A percentile compares a stretch with the other conserved stretches of the same genome.
phyloP scores from a whole-genome alignment of 2,329 filamentous ascomycete species.

The Stemphylium vesicarium region DNA sequence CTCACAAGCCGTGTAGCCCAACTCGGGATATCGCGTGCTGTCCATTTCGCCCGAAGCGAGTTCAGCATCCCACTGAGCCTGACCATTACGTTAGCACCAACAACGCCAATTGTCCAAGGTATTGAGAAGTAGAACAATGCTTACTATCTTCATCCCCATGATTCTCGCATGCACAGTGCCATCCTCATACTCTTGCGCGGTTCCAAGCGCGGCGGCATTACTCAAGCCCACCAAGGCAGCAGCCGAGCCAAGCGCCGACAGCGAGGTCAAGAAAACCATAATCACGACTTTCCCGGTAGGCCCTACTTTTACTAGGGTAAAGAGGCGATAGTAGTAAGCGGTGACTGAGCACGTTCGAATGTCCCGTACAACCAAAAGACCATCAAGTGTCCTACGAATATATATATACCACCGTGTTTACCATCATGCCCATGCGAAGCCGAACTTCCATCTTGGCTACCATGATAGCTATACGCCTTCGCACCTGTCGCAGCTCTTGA shows the following conservation, averaged over 20 bases:
- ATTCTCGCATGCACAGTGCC: conserved; percentile 44
- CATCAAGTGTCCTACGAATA: not conserved
- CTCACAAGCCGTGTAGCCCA: conserved; percentile 40
- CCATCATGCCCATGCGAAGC: not conserved
- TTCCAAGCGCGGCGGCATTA: conserved; percentile 29
- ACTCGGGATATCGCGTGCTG: conserved; percentile 35
- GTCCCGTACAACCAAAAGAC: not conserved
- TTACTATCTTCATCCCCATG: conserved; percentile 42
- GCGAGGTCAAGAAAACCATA: conserved; percentile 22
- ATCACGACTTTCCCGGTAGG: not conserved
- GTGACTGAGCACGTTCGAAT: no score
- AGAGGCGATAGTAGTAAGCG: not conserved
- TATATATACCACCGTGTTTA: conserved; percentile 1
- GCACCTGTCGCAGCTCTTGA: not conserved
- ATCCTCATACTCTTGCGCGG: conserved; percentile 43
- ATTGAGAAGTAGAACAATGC: not conserved
- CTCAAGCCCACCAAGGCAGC: conserved; percentile 26
- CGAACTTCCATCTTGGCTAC: not conserved
- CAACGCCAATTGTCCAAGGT: not conserved
- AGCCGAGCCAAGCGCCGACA: conserved; percentile 19
- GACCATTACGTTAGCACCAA: conserved; percentile 4
- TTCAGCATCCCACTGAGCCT: conserved; percentile 36
- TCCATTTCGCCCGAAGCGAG: conserved; percentile 35
- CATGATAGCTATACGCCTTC: not conserved
- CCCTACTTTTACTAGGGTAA: not conserved